Evolutionary conservation across 768 basidiomycete species (phyloP), one percentile per base, ranked within the genome.

Genomic region (Royoungia palumana): DNA sequence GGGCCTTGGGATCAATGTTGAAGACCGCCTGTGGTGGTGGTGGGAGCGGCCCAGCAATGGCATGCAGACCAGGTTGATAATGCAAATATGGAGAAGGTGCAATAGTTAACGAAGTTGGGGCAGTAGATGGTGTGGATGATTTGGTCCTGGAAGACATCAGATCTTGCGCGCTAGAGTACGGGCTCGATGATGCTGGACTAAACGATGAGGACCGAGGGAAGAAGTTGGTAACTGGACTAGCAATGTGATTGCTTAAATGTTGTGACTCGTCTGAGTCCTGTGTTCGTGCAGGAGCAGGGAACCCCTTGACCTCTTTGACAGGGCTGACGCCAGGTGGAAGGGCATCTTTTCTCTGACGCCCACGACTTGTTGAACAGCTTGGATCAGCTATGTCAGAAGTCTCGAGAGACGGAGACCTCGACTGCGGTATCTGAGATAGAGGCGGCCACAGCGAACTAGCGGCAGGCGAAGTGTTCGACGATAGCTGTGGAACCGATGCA

Each of bases 31-130:
- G 73, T 3, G 87, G 85, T 9, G 85, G 86, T 27, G 80, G 79
- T 24, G 87, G 86, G 50, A 86, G 73, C 40, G 87, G 87, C 5
- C 85, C 84, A 35, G 86, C 87, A 20, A 77, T 87, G 7, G 85
- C 74, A 66, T 89, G 83, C 2, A 83, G 58, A 41, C 81, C 85
- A 41, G 84, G 83, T 50, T 85, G 77, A 58, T 87, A 86, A 57
- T 74, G 68, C 45, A 82, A 66, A 62, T 80, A 85, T 8, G 75
- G 63, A 10, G 75, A 70, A 27, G 58, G 51, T 11, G 56, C 47
- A 38, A 61, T 51, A 41, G 63, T 40, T 27, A 67, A 60, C 40
- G 68, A 69, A 36, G 49, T 58, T 51, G 65, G 46, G 38, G 65
- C 49, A 20, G 59, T 65, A 14, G 67, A 56, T 19, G 59, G 59